A percentile compares a stretch with the other conserved stretches of the same genome.
Evolutionary conservation across 78 protist species (phyloP).

Genomic region (Protostelium mycophagum): DNA sequence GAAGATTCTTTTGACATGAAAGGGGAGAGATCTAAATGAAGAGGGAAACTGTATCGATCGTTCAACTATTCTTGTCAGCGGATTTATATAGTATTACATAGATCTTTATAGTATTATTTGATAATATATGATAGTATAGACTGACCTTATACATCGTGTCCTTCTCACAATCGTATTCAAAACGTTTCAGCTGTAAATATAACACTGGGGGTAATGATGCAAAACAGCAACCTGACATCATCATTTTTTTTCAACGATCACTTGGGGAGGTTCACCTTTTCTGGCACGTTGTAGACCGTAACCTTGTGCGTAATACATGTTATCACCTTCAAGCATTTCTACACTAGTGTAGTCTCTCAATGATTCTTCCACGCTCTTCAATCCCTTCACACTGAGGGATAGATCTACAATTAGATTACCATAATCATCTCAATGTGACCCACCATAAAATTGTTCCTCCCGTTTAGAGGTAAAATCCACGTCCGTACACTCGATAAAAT

Average conservation of each 20-base stretch:
- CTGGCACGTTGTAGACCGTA: conserved; percentile 63
- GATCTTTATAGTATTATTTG: background rate
- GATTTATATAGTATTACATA: background rate
- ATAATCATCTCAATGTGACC: background rate
- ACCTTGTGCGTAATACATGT: conserved; percentile 83
- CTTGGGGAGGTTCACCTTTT: background rate
- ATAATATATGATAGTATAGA: conserved; percentile 41
- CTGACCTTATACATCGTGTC: conserved; percentile 85
- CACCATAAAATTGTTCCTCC: conserved; percentile 84
- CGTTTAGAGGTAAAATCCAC: conserved; percentile 77
- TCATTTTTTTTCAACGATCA: conserved; percentile 21
- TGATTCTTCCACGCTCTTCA: conserved; percentile 57
- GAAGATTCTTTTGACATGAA: conserved; percentile 41
- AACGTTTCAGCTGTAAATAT: conserved; percentile 93
- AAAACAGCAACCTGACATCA: conserved; percentile 84
- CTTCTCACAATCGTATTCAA: conserved; percentile 84
- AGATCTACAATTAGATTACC: conserved; percentile 37
- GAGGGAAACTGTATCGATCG: conserved; percentile 41
- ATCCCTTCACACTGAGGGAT: conserved; percentile 82
- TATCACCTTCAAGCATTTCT: conserved; percentile 89
- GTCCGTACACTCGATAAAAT: conserved; percentile 82
- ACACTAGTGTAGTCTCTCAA: conserved; percentile 71
- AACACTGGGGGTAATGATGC: conserved; percentile 90
- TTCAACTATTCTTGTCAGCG: background rate
- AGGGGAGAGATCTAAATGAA: conserved; percentile 28